phyloP scores from a whole-genome alignment of 129 eudicot genomes.

The Solidago caesia region DNA sequence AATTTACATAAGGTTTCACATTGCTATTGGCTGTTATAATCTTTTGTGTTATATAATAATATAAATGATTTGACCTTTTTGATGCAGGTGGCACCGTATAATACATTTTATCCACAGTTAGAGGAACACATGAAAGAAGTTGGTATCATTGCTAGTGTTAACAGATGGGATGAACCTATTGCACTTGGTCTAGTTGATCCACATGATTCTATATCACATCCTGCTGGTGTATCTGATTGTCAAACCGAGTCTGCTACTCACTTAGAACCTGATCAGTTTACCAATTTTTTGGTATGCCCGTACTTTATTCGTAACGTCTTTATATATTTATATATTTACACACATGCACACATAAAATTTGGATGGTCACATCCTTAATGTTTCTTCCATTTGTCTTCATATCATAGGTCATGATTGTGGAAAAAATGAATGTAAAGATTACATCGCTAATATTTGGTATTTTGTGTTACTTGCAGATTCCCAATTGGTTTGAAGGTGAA shows the following conservation, averaged over 20 bases:
- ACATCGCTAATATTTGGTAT: not conserved
- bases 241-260: conserved; percentile 58
- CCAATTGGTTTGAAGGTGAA: conserved; percentile 81
- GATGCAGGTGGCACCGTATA: conserved; percentile 91
- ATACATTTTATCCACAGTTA: conserved; percentile 79
- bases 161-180: conserved; percentile 66
- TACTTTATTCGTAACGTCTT: not conserved
- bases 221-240: conserved; percentile 45
- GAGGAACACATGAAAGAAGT: conserved; percentile 87
- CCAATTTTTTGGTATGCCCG: conserved; percentile 70
- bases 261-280: conserved; percentile 83
- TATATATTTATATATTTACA: not conserved
- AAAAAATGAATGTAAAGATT: not conserved
- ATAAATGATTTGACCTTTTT: not conserved
- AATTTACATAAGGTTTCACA: not conserved
- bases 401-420: not conserved
- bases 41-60: not conserved
- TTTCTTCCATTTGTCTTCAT: too few species aligned
- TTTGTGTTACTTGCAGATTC: conserved; percentile 51
- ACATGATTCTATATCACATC: conserved; percentile 39
- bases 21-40: not conserved
- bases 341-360: not conserved
- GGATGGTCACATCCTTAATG: not conserved
- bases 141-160: conserved; percentile 67
- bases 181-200: conserved; percentile 44